Conservation (phyloP, 176 grass and related monocot genomes). For the Oryza meyeriana region DNA sequence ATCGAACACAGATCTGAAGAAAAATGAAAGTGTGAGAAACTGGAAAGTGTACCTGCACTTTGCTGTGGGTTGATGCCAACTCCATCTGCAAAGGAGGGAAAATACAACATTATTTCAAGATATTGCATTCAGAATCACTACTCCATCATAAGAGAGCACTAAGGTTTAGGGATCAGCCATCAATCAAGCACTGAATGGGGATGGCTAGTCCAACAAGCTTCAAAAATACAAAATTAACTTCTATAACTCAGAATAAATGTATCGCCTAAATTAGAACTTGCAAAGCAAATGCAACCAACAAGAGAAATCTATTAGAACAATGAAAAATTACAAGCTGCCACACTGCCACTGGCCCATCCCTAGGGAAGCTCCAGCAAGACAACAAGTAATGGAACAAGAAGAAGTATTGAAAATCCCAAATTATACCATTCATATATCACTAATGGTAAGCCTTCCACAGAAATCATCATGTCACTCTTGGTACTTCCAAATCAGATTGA, state of each 20-base stretch:
- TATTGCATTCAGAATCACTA: not conserved
- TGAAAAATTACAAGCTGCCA: not conserved
- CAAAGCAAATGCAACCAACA: not conserved
- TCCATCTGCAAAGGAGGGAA: conserved; percentile 59
- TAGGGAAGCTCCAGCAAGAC: not conserved
- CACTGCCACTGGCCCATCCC: not conserved
- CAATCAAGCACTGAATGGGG: not conserved
- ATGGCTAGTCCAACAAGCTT: not conserved
- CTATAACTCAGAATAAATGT: not conserved
- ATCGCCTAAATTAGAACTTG: not conserved
- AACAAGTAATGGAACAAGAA: not conserved
- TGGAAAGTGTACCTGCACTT: conserved; percentile 71
- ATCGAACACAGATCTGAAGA: not conserved
- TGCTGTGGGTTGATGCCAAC: conserved; percentile 97
- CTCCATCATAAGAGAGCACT: not conserved
- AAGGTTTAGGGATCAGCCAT: not conserved
- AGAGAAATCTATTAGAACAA: not conserved
- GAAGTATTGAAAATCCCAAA: not conserved
- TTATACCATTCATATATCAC: not conserved
- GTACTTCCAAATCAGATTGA: not conserved
- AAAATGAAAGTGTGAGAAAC: not conserved
- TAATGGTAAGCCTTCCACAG: not conserved
- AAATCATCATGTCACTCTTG: not conserved
- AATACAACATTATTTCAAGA: not conserved
- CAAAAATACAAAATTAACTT: not conserved